Base-by-base conservation (phyloP, 2,329 filamentous ascomycete genomes). In the Penicillium palitans region DNA sequence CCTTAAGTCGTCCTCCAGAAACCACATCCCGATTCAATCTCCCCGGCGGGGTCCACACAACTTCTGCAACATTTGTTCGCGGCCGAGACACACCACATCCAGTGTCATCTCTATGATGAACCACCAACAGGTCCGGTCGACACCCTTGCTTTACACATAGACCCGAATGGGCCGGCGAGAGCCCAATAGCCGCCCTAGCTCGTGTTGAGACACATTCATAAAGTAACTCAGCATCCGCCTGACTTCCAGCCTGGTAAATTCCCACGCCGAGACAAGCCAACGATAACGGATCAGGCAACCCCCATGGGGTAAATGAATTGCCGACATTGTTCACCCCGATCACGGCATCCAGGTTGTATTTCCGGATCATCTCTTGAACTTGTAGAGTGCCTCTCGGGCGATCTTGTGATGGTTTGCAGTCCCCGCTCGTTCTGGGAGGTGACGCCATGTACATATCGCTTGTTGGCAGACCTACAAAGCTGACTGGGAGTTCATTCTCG, bases 371-470 rank as follows among this genome's bases (percentile, higher is more conserved):
- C 4, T 83, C 75, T 0, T 83, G 80, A 1, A 90, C 76, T 44
- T 84, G 81, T 17, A 90, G 74, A 0, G 88, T 90, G 1, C 86
- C 87, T 59, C 87, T 79, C 1, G 79, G 76, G 7, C 76, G 68
- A 24, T 71, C 61, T 6, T 65, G 72, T 3, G 52, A 12, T 25
- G 37, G 4, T 1, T 31, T 19, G 27, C 12, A 27, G 17, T 50
- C 42, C 6, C 12, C 42, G 19, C 24, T 39, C 45, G 3, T 33
- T 25, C 45, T 24, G 10, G 71, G 78, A 51, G 72, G 80, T 62
- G 76, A 83, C 81, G 90, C 90, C 87, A 90, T 90, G 72, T 86
- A 90, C 3, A 90, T 70, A 73, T 90, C 88, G 42, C 86, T 90
- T 0, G 85, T 90, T 0, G 88, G 88, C 7, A 91, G 74, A 0